Conservation (phyloP, 75 land plant species). For the Selaginella tamariscina region DNA sequence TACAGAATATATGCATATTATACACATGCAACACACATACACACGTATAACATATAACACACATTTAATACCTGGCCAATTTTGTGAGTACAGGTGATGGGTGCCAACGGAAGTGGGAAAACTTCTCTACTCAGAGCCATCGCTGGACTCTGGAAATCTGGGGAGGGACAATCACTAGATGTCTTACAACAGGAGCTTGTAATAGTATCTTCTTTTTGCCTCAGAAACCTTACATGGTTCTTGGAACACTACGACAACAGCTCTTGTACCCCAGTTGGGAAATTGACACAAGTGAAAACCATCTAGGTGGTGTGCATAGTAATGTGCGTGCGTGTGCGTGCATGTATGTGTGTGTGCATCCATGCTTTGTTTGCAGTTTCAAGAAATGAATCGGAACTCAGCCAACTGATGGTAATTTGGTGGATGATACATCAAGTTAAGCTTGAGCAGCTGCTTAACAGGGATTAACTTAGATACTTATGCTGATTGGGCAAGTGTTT, state of each 20-base stretch:
- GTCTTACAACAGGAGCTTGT: not conserved
- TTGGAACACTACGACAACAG: slow-evolving; percentile 10
- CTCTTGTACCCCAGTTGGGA: slow-evolving; percentile 2
- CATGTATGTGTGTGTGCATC: not conserved
- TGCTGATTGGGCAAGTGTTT: not conserved
- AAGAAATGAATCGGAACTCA: not conserved
- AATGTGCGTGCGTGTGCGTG: not conserved
- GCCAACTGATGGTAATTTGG: slow-evolving; percentile 1
- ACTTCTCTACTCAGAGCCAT: slow-evolving; percentile 9
- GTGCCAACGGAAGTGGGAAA: slow-evolving; percentile 4
- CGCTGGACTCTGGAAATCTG: slow-evolving; percentile 8
- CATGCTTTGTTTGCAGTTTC: not conserved
- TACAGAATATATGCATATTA: not conserved
- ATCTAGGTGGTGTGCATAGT: not conserved
- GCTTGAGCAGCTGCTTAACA: not conserved
- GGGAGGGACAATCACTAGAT: not conserved
- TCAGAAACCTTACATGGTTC: slow-evolving; percentile 14
- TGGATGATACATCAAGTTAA: not conserved
- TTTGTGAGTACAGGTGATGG: not conserved
- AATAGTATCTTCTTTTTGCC: not conserved
- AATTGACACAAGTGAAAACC: not conserved
- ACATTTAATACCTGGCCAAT: too few relatives aligned
- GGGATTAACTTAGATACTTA: not conserved
- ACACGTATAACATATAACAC: too few relatives aligned
- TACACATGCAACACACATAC: too few relatives aligned